Conservation (phyloP, 1,284 basidiomycete genomes). For the Fistulinella cinereoalba region DNA sequence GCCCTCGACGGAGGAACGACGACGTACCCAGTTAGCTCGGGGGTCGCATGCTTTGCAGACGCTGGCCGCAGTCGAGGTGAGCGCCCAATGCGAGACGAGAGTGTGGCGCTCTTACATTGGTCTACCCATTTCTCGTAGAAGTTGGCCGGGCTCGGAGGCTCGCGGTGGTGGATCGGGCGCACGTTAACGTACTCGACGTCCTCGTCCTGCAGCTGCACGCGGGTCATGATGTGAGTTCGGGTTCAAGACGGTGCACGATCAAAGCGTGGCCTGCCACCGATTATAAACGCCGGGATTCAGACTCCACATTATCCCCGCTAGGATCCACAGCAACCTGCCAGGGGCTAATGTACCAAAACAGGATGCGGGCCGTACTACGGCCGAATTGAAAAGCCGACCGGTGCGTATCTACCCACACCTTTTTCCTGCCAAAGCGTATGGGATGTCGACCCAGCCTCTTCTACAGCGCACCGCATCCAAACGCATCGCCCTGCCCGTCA, state of each 20-base stretch:
- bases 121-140: conserved; percentile 55
- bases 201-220: conserved; percentile 8
- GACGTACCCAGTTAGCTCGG: conserved; percentile 47
- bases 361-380: background rate
- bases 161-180: background rate
- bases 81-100: background rate
- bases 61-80: conserved; percentile 35
- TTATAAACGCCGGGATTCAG: conserved; percentile 3
- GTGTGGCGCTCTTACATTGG: conserved; percentile 43
- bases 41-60: conserved; percentile 47
- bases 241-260: background rate
- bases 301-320: too few species aligned
- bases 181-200: conserved; percentile 31
- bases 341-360: conserved; percentile 22
- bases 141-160: too few species aligned
- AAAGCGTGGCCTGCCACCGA: too few species aligned
- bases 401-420: conserved; percentile 10
- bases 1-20: background rate
- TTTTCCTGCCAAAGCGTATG: background rate
- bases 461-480: conserved; percentile 95
- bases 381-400: conserved; percentile 19
- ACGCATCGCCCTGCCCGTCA: conserved; percentile 91
- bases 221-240: conserved; percentile 10
- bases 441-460: conserved; percentile 94
- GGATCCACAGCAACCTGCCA: background rate